These are phyloP conservation scores for Isoetes engelmannii DNA, from an alignment of 83 land plant genomes.

Conservation along the genomic window DNA sequence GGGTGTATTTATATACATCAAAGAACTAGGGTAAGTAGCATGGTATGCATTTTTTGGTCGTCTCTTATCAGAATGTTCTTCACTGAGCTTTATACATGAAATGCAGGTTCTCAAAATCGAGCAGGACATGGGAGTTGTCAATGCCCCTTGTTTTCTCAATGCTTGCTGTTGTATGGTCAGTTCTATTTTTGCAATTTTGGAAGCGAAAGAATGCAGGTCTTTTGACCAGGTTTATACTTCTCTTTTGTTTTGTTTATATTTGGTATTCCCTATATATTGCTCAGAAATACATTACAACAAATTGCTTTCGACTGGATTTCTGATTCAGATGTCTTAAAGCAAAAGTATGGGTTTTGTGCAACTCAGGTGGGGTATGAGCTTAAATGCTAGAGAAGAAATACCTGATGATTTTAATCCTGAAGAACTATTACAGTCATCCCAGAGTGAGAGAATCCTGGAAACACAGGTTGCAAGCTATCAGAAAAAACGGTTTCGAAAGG, in stretches of 20 bases:
- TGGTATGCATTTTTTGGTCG: not conserved
- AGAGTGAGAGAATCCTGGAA: too few relatives aligned
- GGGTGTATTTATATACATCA: slow-evolving; percentile 44
- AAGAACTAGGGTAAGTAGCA: slow-evolving; percentile 51
- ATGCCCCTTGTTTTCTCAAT: slow-evolving; percentile 67
- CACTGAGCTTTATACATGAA: too few relatives aligned
- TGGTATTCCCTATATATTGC: not conserved
- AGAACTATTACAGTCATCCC: not conserved
- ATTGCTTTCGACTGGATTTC: not conserved
- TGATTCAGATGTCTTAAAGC: too few relatives aligned
- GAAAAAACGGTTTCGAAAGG: slow-evolving; percentile 32
- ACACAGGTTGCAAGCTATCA: slow-evolving; percentile 23
- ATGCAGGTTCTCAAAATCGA: not conserved
- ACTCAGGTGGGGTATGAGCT: not conserved
- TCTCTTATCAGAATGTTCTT: too few relatives aligned
- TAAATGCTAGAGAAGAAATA: not conserved
- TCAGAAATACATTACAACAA: not conserved
- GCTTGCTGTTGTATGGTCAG: slow-evolving; percentile 68
- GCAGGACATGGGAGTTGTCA: slow-evolving; percentile 56
- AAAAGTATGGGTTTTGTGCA: too few relatives aligned
- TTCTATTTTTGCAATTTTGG: slow-evolving; percentile 88
- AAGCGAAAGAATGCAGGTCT: slow-evolving; percentile 75
- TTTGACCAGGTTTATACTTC: slow-evolving; percentile 50
- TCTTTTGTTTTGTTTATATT: not conserved
- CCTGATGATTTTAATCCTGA: not conserved